Evolutionary conservation across 2,329 filamentous ascomycete genomes (phyloP).

Genomic region (Tolypocladium ovalisporum): DNA sequence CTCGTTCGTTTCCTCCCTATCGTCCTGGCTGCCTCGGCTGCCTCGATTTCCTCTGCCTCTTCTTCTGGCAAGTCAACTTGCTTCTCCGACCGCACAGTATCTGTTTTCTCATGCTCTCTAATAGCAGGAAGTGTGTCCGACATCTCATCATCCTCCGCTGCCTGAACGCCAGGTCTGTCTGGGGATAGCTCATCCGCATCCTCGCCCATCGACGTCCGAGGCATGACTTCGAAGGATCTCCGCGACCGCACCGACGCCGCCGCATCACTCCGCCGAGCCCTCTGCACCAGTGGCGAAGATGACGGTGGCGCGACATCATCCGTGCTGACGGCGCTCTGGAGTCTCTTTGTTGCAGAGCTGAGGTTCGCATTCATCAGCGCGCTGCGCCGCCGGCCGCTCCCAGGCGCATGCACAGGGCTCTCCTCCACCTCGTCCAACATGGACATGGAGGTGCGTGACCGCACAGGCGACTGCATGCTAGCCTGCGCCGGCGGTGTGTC

Average conservation of each 20-base stretch:
- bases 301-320: conserved; percentile 17
- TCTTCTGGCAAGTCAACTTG: conserved; percentile 12
- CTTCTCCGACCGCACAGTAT: conserved; percentile 4
- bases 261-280: conserved; percentile 24
- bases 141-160: conserved; percentile 2
- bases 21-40: conserved; percentile 27
- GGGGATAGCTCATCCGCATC: conserved; percentile 23
- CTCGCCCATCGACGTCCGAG: conserved; percentile 5
- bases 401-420: conserved; percentile 43
- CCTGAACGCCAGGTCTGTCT: conserved; percentile 7
- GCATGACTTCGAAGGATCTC: conserved; percentile 5
- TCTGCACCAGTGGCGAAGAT: conserved; percentile 33
- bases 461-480: conserved; percentile 5
- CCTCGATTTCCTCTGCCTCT: conserved; percentile 33
- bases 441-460: conserved; percentile 3
- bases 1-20: conserved; percentile 33
- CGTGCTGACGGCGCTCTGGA: conserved; percentile 27
- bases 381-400: conserved; percentile 38
- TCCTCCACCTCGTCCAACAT: conserved; percentile 20
- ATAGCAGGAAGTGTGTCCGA: background rate
- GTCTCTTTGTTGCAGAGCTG: conserved; percentile 28
- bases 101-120: conserved; percentile 10
- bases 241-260: conserved; percentile 19
- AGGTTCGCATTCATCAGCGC: conserved; percentile 23
- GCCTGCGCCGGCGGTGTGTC: conserved; percentile 8